Percentiles rank a stretch among this genome's conserved stretches.
Evolutionary conservation across 805 yeast genomes (phyloP).

Genomic region (Spathaspora passalidarum): DNA sequence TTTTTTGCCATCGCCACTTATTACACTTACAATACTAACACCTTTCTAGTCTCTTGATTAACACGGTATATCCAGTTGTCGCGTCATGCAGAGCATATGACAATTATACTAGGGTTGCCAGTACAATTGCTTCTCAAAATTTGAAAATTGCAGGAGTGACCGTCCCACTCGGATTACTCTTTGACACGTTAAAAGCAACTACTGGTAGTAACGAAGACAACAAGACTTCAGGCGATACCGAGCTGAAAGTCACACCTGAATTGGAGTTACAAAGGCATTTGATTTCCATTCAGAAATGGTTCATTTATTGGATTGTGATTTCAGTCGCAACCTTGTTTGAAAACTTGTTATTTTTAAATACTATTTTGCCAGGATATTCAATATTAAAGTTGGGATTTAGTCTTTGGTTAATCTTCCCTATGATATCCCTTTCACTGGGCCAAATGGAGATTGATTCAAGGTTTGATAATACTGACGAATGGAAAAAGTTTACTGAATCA

Average conservation of each 20-base stretch:
- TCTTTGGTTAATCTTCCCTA: slow-evolving; percentile 59
- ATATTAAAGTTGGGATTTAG: slow-evolving; percentile 46
- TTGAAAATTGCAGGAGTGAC: slow-evolving; percentile 41
- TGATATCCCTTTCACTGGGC: slow-evolving; percentile 16
- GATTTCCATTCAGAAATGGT: slow-evolving; percentile 38
- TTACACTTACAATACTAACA: slow-evolving; percentile 7
- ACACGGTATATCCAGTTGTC: slow-evolving; percentile 55
- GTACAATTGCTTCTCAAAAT: slow-evolving; percentile 25
- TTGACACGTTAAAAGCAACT: neutral
- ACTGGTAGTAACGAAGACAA: slow-evolving; percentile 10
- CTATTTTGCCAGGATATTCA: slow-evolving; percentile 54
- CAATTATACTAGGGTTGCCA: slow-evolving; percentile 29
- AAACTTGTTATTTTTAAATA: slow-evolving; percentile 41
- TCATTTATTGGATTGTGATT: slow-evolving; percentile 62
- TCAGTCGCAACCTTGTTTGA: slow-evolving; percentile 42
- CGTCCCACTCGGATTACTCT: slow-evolving; percentile 13
- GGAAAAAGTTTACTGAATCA: slow-evolving; percentile 25
- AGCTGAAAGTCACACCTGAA: slow-evolving; percentile 3
- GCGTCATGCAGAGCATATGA: slow-evolving; percentile 61
- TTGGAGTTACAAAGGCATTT: slow-evolving; percentile 20
- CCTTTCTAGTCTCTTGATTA: slow-evolving; percentile 27
- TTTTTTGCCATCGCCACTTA: neutral
- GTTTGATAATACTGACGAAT: slow-evolving; percentile 19
- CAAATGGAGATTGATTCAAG: slow-evolving; percentile 7
- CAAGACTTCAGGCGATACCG: slow-evolving; percentile 7